A percentile compares a stretch with the other conserved stretches of the same genome.
Conservation (phyloP, 116 monocot species). For the Posidonia oceanica region DNA sequence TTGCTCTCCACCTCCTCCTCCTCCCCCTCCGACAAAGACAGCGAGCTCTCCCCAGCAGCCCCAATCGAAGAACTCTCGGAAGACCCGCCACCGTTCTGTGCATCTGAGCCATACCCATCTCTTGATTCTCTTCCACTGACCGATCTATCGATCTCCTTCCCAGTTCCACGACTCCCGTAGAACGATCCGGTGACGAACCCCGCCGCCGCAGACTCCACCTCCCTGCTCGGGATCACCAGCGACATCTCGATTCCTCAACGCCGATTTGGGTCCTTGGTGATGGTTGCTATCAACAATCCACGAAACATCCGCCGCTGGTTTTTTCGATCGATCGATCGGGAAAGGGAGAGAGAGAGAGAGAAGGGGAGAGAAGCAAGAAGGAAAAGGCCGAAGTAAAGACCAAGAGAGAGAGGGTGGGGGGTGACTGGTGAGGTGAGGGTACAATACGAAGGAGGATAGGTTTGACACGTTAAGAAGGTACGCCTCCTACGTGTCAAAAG, state of each 20-base stretch:
- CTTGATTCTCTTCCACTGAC: background rate
- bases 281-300: no score
- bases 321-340: background rate
- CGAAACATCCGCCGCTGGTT: background rate
- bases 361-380: no score
- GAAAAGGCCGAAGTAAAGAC: no score
- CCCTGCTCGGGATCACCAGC: background rate
- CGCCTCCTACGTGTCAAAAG: background rate
- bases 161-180: background rate
- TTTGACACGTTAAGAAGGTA: background rate
- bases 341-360: background rate
- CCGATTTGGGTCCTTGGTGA: no score
- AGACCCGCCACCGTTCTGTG: background rate
- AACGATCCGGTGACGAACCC: background rate
- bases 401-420: background rate
- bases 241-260: background rate
- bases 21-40: slow-evolving; percentile 12
- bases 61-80: slow-evolving; percentile 47
- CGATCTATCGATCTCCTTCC: background rate
- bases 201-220: background rate
- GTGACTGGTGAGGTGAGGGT: background rate
- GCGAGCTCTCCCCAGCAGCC: slow-evolving; percentile 3
- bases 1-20: slow-evolving; percentile 34
- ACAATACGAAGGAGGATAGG: background rate
- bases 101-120: slow-evolving; percentile 1